phyloP scores from a whole-genome alignment of 768 basidiomycete genomes.

The Leucogyrophana mollusca region DNA sequence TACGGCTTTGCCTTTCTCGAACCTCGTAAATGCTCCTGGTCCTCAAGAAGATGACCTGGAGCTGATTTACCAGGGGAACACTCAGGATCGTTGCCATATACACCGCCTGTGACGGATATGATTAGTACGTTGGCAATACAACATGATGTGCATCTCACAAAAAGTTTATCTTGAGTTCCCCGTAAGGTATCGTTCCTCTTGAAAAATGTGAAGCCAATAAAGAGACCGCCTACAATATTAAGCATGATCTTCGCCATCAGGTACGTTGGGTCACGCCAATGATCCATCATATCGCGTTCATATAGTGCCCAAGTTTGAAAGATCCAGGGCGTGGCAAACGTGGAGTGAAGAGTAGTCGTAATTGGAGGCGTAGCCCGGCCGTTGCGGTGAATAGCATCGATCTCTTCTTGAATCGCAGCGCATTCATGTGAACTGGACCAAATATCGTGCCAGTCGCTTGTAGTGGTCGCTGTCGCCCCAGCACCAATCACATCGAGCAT shows the following conservation, averaged over 20 bases:
- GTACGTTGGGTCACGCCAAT: constrained; percentile 62
- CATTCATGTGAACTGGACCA: constrained; percentile 57
- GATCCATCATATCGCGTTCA: constrained; percentile 41
- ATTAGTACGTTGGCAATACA: neutral
- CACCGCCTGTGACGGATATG: constrained; percentile 35
- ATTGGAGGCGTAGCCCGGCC: constrained; percentile 43
- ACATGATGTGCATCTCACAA: constrained; percentile 37
- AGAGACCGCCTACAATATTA: constrained; percentile 52
- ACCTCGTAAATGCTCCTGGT: constrained; percentile 59
- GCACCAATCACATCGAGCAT: constrained; percentile 77
- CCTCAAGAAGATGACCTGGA: constrained; percentile 56
- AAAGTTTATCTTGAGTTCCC: constrained; percentile 65
- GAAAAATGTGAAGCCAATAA: constrained; percentile 66
- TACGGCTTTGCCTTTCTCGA: constrained; percentile 60
- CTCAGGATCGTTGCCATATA: constrained; percentile 45
- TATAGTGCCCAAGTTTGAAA: constrained; percentile 46
- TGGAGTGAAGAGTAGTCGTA: constrained; percentile 34
- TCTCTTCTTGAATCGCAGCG: constrained; percentile 31
- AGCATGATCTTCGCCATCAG: constrained; percentile 57
- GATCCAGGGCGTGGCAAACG: constrained; percentile 54
- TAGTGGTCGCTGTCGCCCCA: constrained; percentile 58
- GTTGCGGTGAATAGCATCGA: constrained; percentile 47
- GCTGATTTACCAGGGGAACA: constrained; percentile 54
- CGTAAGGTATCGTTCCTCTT: constrained; percentile 50
- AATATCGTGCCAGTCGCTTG: constrained; percentile 57